Conservation (phyloP, 768 basidiomycete species). For the Tylopilus plumbeoviolaceoides region DNA sequence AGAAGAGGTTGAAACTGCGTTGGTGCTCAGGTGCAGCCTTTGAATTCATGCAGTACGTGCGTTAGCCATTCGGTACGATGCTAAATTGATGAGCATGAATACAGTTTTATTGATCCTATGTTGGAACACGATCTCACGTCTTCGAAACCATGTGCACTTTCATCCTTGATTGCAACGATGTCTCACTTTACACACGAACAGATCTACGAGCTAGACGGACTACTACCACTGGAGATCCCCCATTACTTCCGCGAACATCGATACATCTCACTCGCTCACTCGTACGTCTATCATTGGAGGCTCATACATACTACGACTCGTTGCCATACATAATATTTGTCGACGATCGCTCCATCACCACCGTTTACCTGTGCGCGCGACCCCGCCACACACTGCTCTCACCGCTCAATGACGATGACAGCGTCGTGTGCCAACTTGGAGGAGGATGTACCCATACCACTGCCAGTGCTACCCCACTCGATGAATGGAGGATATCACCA, state of each 20-base stretch:
- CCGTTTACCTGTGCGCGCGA: no score
- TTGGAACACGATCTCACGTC: constrained; percentile 80
- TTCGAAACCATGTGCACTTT: constrained; percentile 86
- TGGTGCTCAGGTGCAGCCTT: constrained; percentile 79
- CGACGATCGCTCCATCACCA: no score
- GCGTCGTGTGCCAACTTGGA: no score
- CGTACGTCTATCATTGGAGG: no score
- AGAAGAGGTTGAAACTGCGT: constrained; percentile 70
- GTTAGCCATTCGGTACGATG: background rate
- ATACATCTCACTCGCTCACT: constrained; percentile 56
- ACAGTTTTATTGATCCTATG: constrained; percentile 83
- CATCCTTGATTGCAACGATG: constrained; percentile 79
- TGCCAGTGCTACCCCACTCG: no score
- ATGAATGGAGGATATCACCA: no score
- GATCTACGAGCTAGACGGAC: constrained; percentile 6
- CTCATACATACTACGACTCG: no score
- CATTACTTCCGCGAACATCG: constrained; percentile 53
- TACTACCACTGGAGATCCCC: constrained; percentile 8
- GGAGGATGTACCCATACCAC: no score
- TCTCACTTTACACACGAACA: constrained; percentile 63
- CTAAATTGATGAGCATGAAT: background rate
- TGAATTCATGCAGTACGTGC: constrained; percentile 75
- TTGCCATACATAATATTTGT: no score
- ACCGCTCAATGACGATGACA: no score
- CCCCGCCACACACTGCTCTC: no score